Percentiles rank a stretch among this genome's conserved stretches.
phyloP scores from a whole-genome alignment of 2,329 filamentous ascomycete species.

The Neopestalotiopsis sp. region DNA sequence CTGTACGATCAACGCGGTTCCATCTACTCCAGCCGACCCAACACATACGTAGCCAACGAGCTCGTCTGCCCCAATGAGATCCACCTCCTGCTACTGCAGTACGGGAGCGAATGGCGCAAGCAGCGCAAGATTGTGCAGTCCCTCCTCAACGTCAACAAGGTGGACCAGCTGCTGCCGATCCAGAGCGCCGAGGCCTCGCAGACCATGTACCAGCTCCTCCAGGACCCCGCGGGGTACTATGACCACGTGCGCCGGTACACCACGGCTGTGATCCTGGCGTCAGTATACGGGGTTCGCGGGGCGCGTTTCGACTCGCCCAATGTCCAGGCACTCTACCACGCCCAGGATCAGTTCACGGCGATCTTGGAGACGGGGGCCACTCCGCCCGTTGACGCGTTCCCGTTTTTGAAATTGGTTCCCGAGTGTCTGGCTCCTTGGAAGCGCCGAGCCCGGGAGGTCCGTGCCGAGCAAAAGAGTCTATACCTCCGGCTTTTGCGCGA shows the following conservation, averaged over 20 bases:
- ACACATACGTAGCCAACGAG: conserved; percentile 18
- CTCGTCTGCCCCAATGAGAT: background rate
- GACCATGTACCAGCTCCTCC: conserved; percentile 14
- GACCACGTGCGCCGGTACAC: conserved; percentile 17
- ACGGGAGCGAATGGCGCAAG: conserved; percentile 17
- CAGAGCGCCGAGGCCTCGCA: conserved; percentile 16
- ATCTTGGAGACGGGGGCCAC: conserved; percentile 18
- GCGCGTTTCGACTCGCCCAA: conserved; percentile 11
- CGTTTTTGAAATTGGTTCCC: conserved; percentile 19
- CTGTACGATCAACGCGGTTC: conserved; percentile 19
- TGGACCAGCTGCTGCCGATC: conserved; percentile 14
- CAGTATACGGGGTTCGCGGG: conserved; percentile 18
- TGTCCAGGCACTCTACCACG: conserved; percentile 17
- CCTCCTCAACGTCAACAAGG: conserved; percentile 7
- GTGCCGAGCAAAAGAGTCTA: conserved; percentile 16
- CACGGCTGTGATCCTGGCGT: conserved; percentile 15
- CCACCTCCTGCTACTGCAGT: conserved; percentile 12
- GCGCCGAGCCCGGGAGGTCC: background rate
- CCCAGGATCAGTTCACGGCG: conserved; percentile 19
- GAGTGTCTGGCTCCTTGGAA: conserved; percentile 20
- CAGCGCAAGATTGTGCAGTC: conserved; percentile 12
- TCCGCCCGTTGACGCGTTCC: conserved; percentile 21
- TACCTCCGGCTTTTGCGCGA: conserved; percentile 18
- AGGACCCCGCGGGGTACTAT: conserved; percentile 9
- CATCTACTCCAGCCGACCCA: conserved; percentile 19